Percentiles rank a stretch among this genome's conserved stretches.
phyloP scores from a whole-genome alignment of 129 eudicot species.

The Deinandra increscens region DNA sequence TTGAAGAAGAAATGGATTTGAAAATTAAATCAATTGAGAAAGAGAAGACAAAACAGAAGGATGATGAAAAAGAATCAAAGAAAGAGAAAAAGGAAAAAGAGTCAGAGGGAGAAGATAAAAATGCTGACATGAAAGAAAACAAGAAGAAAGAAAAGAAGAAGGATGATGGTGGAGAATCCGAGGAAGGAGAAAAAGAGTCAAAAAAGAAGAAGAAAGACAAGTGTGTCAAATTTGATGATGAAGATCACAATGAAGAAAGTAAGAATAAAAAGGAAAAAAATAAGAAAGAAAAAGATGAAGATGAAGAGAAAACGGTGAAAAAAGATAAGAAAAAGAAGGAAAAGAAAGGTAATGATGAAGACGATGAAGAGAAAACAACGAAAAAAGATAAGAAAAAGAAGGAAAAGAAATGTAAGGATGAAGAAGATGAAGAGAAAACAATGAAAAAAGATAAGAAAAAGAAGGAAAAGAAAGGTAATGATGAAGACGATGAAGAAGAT shows the following conservation, averaged over 20 bases:
- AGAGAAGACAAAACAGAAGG: conserved; percentile 48
- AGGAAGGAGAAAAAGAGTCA: conserved; percentile 29
- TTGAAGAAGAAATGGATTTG: conserved; percentile 40
- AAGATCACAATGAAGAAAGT: conserved; percentile 27
- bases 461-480: conserved; percentile 22
- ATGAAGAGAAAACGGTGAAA: not conserved
- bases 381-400: conserved; percentile 27
- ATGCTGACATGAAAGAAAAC: conserved; percentile 23
- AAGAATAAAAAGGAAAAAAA: conserved; percentile 31
- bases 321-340: conserved; percentile 31
- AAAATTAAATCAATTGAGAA: conserved; percentile 47
- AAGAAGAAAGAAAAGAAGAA: conserved; percentile 16
- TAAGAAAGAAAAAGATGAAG: not conserved
- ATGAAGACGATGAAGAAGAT: conserved; percentile 29
- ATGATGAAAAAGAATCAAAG: conserved; percentile 28
- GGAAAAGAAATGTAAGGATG: conserved; percentile 14
- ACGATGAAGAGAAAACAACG: conserved; percentile 19
- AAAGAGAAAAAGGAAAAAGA: conserved; percentile 28
- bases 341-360: not conserved
- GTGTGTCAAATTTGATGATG: conserved; percentile 20
- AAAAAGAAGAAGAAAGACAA: conserved; percentile 26
- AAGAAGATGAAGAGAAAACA: not conserved
- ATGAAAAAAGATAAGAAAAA: conserved; percentile 14
- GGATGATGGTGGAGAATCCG: conserved; percentile 20
- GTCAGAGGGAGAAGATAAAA: conserved; percentile 18